A percentile compares a stretch with the other conserved stretches of the same genome.
phyloP scores from a whole-genome alignment of 2,329 filamentous ascomycete genomes.

The Aspergillus sp. region DNA sequence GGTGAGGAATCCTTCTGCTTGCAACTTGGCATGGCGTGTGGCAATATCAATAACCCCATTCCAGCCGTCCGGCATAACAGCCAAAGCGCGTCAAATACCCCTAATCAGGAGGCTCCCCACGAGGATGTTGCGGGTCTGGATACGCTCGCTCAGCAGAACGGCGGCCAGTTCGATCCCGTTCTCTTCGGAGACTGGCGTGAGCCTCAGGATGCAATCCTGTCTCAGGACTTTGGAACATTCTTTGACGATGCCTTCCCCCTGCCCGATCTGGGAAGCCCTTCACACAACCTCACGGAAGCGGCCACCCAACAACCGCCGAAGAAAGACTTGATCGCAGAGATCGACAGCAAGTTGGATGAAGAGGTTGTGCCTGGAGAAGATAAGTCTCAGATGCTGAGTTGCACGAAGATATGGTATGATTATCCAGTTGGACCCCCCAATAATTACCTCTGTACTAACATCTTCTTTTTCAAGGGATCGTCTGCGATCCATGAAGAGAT shows the following conservation, averaged over 20 bases:
- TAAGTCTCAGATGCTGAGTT: conserved; percentile 69
- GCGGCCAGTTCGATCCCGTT: conserved; percentile 84
- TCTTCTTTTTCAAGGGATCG: conserved; percentile 68
- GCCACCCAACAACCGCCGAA: conserved; percentile 48
- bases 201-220: conserved; percentile 77
- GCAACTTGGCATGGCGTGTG: conserved; percentile 48
- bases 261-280: conserved; percentile 76
- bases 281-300: conserved; percentile 59
- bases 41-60: conserved; percentile 48
- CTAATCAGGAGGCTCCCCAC: conserved; percentile 20
- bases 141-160: conserved; percentile 78
- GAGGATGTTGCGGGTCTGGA: conserved; percentile 47
- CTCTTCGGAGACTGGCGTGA: conserved; percentile 93
- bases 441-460: conserved; percentile 1
- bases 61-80: conserved; percentile 41
- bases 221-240: conserved; percentile 71
- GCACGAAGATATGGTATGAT: conserved; percentile 89
- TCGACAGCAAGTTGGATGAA: conserved; percentile 68
- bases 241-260: conserved; percentile 77
- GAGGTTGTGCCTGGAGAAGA: conserved; percentile 67
- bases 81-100: conserved; percentile 33
- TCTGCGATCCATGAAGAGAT: conserved; percentile 80
- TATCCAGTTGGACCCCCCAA: background rate
- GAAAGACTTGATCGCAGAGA: conserved; percentile 73
- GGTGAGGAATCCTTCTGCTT: conserved; percentile 51